These are phyloP conservation scores for Chalciporus piperatus DNA, from an alignment of 768 basidiomycete species.

Conservation along the genomic window DNA sequence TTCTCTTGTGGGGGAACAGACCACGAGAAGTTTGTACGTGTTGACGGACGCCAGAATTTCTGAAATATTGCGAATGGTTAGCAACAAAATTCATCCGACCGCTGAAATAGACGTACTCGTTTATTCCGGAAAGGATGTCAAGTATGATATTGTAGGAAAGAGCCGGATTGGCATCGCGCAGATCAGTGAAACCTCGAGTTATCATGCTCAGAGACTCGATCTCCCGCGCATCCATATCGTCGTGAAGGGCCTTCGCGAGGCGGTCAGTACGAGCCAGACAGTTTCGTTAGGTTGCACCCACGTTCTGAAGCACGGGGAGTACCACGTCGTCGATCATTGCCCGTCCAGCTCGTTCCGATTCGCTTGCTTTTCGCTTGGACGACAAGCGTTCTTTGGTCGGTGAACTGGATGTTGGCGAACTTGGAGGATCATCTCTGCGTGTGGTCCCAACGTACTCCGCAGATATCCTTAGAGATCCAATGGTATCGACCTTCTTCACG, in stretches of 20 bases:
- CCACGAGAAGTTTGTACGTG: slow-evolving; percentile 79
- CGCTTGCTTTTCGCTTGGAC: slow-evolving; percentile 52
- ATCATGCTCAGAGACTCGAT: slow-evolving; percentile 90
- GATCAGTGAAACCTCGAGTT: slow-evolving; percentile 82
- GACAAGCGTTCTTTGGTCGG: slow-evolving; percentile 38
- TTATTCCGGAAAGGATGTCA: slow-evolving; percentile 86
- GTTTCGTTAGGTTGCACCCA: slow-evolving; percentile 33
- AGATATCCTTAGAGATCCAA: slow-evolving; percentile 71
- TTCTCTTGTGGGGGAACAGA: slow-evolving; percentile 78
- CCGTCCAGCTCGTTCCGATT: slow-evolving; percentile 61
- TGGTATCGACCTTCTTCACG: slow-evolving; percentile 86
- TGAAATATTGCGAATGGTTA: slow-evolving; percentile 30
- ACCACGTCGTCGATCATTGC: slow-evolving; percentile 81
- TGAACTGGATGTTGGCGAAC: slow-evolving; percentile 42
- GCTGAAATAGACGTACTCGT: slow-evolving; percentile 61
- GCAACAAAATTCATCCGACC: background rate
- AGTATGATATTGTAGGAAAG: slow-evolving; percentile 86
- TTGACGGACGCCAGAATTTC: slow-evolving; percentile 74
- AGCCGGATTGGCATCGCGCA: slow-evolving; percentile 78
- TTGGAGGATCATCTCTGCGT: slow-evolving; percentile 51
- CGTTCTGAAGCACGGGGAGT: slow-evolving; percentile 73
- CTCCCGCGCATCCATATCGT: slow-evolving; percentile 86
- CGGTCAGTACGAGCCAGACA: slow-evolving; percentile 1
- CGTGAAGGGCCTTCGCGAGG: slow-evolving; percentile 55
- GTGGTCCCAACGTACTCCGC: slow-evolving; percentile 78